phyloP scores from a whole-genome alignment of 176 grass and related monocot genomes.

The Avena eriantha region DNA sequence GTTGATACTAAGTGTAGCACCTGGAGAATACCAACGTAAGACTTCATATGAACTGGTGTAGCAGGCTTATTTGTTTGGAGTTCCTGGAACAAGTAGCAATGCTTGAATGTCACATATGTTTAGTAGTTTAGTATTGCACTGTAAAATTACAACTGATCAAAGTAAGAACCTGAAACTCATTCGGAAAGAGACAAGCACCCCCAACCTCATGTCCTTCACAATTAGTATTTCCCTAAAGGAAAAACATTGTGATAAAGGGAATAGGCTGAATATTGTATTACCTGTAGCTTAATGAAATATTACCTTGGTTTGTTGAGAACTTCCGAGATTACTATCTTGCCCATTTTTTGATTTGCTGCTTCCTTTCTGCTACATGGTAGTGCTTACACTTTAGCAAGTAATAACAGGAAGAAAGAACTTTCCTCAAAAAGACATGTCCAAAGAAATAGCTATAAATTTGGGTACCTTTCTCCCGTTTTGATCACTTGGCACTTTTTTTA shows the following conservation, averaged over 20 bases:
- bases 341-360: not conserved
- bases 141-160: too few relatives aligned
- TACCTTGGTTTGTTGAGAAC: too few relatives aligned
- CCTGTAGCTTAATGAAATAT: too few relatives aligned
- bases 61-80: not conserved
- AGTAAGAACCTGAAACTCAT: not conserved
- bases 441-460: too few relatives aligned
- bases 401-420: too few relatives aligned
- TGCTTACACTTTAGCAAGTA: too few relatives aligned
- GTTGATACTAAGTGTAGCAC: not conserved
- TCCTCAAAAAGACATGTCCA: too few relatives aligned
- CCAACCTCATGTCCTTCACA: not conserved
- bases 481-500: too few relatives aligned
- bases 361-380: not conserved
- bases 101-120: not conserved
- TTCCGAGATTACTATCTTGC: not conserved
- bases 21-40: conserved; percentile 1
- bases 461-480: too few relatives aligned
- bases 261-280: not conserved
- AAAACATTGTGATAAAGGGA: not conserved
- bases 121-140: not conserved
- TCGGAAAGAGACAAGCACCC: not conserved
- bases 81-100: not conserved
- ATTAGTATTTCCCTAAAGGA: not conserved
- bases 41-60: not conserved